Conservation (phyloP, 495 filamentous ascomycete species). For the Aspergillus indologenus region DNA sequence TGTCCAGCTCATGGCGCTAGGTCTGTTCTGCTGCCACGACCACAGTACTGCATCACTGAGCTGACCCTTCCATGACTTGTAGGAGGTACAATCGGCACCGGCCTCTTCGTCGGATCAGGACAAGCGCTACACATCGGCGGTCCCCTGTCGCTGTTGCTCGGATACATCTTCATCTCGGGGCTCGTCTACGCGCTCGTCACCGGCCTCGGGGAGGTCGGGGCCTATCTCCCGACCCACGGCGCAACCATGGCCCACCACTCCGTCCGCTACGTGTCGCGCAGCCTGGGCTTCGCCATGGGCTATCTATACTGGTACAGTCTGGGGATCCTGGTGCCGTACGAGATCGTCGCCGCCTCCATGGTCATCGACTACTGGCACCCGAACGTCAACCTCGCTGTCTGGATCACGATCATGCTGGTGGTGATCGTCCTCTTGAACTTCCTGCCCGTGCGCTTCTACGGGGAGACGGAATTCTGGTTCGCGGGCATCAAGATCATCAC, state of each 20-base stretch:
- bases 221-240: conserved; percentile 59
- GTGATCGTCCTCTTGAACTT: conserved; percentile 63
- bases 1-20: conserved; percentile 63
- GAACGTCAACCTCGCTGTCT: conserved; percentile 49
- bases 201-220: conserved; percentile 62
- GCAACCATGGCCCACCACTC: conserved; percentile 60
- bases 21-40: not conserved
- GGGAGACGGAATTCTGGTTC: conserved; percentile 71
- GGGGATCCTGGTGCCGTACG: conserved; percentile 66
- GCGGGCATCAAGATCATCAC: conserved; percentile 74
- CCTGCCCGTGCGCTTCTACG: conserved; percentile 62
- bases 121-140: conserved; percentile 58
- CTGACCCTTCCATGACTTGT: not conserved
- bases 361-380: conserved; percentile 71
- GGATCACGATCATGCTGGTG: conserved; percentile 66
- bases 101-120: conserved; percentile 53
- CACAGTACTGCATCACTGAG: not conserved
- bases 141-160: conserved; percentile 63
- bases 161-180: conserved; percentile 57
- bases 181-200: conserved; percentile 60
- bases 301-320: conserved; percentile 58
- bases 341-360: conserved; percentile 67
- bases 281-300: conserved; percentile 61
- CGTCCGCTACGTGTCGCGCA: conserved; percentile 57
- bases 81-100: conserved; percentile 69